Conservation (phyloP, 768 basidiomycete species). For the Lactifluus hygrophoroides region DNA sequence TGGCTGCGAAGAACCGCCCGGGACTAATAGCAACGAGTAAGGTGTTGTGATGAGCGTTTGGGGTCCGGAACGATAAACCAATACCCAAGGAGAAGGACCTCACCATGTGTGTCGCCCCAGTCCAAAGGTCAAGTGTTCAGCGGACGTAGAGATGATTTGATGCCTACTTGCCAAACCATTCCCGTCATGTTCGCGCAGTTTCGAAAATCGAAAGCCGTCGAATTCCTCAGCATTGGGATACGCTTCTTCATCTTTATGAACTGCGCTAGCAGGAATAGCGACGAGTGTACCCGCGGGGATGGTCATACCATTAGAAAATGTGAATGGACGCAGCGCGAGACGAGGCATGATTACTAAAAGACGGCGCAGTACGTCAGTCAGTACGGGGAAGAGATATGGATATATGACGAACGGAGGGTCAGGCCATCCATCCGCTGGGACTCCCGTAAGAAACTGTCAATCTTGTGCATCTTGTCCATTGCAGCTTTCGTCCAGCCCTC, state of each 20-base stretch:
- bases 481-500: slow-evolving; percentile 29
- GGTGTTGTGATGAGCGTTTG: too few species aligned
- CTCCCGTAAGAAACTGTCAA: slow-evolving; percentile 33
- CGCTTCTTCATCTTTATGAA: slow-evolving; percentile 27
- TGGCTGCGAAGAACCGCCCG: slow-evolving; percentile 24
- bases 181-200: slow-evolving; percentile 1
- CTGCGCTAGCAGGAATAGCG: slow-evolving; percentile 24
- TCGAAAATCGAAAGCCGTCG: slow-evolving; percentile 35
- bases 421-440: slow-evolving; percentile 25
- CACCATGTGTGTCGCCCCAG: slow-evolving; percentile 26
- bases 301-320: slow-evolving; percentile 36
- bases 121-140: slow-evolving; percentile 23
- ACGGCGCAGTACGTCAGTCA: not conserved
- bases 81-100: not conserved
- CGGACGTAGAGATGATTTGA: slow-evolving; percentile 11
- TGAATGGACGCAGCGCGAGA: slow-evolving; percentile 31
- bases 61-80: not conserved
- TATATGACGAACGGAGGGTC: slow-evolving; percentile 17
- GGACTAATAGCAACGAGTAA: slow-evolving; percentile 16
- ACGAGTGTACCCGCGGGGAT: slow-evolving; percentile 34
- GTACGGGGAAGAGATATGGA: not conserved
- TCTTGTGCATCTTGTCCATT: slow-evolving; percentile 26
- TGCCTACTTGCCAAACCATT: not conserved
- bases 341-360: slow-evolving; percentile 26
- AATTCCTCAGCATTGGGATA: slow-evolving; percentile 33